Conservation (phyloP, 441 rosid genomes). For the Jatropha multifida region DNA sequence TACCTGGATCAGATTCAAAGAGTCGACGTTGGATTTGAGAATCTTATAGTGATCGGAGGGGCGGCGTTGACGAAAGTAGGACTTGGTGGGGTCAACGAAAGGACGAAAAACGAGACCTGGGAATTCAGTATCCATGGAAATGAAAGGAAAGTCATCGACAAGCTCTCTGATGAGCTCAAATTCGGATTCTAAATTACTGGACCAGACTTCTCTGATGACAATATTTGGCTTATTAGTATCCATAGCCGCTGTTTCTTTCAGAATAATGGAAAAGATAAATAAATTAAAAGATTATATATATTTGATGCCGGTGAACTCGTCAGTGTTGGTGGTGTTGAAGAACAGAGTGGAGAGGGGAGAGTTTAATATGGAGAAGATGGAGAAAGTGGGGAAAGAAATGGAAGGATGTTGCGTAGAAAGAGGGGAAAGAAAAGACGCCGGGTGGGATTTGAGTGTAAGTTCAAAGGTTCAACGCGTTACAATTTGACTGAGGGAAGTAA, state of each 20-base stretch:
- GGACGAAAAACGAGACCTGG: conserved; percentile 71
- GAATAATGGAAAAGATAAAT: background rate
- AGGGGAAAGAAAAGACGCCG: background rate
- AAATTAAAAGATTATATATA: background rate
- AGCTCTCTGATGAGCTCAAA: conserved; percentile 57
- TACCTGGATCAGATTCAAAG: conserved; percentile 71
- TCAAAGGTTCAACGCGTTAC: conserved; percentile 23
- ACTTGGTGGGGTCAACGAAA: conserved; percentile 11
- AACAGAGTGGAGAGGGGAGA: background rate
- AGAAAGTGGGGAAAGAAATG: background rate
- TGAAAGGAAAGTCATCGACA: conserved; percentile 57
- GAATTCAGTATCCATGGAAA: conserved; percentile 91
- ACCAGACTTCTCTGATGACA: conserved; percentile 71
- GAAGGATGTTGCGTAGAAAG: conserved; percentile 33
- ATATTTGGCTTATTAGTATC: conserved; percentile 25
- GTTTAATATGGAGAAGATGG: background rate
- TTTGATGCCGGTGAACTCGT: too few species aligned
- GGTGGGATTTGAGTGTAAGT: too few species aligned
- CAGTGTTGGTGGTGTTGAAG: background rate
- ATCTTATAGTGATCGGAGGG: conserved; percentile 65
- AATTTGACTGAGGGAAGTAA: conserved; percentile 16
- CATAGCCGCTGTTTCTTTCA: background rate
- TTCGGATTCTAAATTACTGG: conserved; percentile 60
- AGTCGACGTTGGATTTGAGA: conserved; percentile 81
- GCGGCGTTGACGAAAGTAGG: conserved; percentile 20